Base-by-base conservation (phyloP, 495 filamentous ascomycete genomes). In the Hypoxylon fuscum region DNA sequence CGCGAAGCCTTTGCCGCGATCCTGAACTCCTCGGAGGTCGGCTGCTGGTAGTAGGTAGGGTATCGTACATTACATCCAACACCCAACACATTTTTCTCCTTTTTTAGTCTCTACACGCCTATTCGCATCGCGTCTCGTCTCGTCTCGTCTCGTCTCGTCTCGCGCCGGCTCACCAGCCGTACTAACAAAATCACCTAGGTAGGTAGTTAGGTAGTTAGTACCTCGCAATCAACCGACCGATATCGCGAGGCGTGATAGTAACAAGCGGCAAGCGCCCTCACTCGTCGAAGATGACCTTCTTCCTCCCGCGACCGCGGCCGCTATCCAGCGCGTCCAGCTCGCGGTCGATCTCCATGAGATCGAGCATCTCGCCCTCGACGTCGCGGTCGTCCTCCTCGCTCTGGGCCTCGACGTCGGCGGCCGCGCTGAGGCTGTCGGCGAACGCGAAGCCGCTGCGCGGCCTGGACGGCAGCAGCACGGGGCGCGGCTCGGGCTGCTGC, bases 271-370 rank as follows among this genome's bases (percentile, higher is more conserved):
- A n/a, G n/a, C n/a, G n/a, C n/a, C n/a, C 41, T 58, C 25, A 68
- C 3, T 57, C 73, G 55, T 79, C 77, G 51, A 83, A 81, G 48
- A 79, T 78, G 48, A 81, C 77, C 62, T 75, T 74, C 73, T 81
- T 80, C 25, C 75, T 74, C 21, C 77, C 76, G 51, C 73, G 68
- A 21, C 72, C 75, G 25, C 77, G 66, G 8, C 75, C 72, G 25
- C 59, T 65, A 53, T 83, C 79, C 72, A 83, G 65, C 40, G 72
- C 69, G 44, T 81, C 78, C 55, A 83, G 56, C 58, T 79, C 82
- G 35, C 78, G 74, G 44, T 85, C 83, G 66, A 85, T 84, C 42
- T 79, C 80, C 71, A 82, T 80, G 20, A 85, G 81, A 59, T 82
- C 80, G 66, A 84, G 73, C 72, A 82, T 74, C 60, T 81, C 79